phyloP scores from a whole-genome alignment of 2,329 filamentous ascomycete genomes.

The Exophiala dermatitidis region DNA sequence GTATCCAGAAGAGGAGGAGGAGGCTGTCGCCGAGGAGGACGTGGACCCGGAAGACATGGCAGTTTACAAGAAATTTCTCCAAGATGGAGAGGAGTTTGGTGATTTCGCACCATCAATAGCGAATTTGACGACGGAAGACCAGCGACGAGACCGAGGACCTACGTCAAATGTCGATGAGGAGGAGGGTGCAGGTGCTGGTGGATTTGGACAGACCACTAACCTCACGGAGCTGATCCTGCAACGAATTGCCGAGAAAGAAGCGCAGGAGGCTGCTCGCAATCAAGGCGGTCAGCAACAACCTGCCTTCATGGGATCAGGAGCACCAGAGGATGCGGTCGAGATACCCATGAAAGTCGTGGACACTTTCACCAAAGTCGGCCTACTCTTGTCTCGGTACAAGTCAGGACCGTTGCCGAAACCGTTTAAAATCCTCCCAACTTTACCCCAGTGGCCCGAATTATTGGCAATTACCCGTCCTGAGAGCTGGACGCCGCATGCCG shows the following conservation, averaged over 20 bases:
- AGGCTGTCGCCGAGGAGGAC: slow-evolving; percentile 59
- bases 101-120: slow-evolving; percentile 25
- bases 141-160: neutral
- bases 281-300: slow-evolving; percentile 31
- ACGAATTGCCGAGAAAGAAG: slow-evolving; percentile 89
- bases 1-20: slow-evolving; percentile 48
- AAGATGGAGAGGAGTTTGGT: slow-evolving; percentile 48
- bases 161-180: slow-evolving; percentile 27
- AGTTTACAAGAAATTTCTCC: slow-evolving; percentile 85
- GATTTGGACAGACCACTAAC: slow-evolving; percentile 59
- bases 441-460: slow-evolving; percentile 87
- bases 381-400: slow-evolving; percentile 86
- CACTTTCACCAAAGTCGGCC: slow-evolving; percentile 64
- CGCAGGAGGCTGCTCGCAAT: slow-evolving; percentile 40
- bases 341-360: slow-evolving; percentile 87
- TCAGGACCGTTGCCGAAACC: slow-evolving; percentile 95
- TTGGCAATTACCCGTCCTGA: slow-evolving; percentile 78
- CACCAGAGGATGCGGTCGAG: slow-evolving; percentile 72
- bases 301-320: slow-evolving; percentile 44
- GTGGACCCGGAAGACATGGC: slow-evolving; percentile 84
- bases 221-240: slow-evolving; percentile 87
- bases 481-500: slow-evolving; percentile 68
- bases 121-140: slow-evolving; percentile 31
- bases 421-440: slow-evolving; percentile 90
- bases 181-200: slow-evolving; percentile 37